These are phyloP conservation scores for Magnusiomyces fungicola DNA, from an alignment of 1,139 yeast genomes.

Conservation along the genomic window DNA sequence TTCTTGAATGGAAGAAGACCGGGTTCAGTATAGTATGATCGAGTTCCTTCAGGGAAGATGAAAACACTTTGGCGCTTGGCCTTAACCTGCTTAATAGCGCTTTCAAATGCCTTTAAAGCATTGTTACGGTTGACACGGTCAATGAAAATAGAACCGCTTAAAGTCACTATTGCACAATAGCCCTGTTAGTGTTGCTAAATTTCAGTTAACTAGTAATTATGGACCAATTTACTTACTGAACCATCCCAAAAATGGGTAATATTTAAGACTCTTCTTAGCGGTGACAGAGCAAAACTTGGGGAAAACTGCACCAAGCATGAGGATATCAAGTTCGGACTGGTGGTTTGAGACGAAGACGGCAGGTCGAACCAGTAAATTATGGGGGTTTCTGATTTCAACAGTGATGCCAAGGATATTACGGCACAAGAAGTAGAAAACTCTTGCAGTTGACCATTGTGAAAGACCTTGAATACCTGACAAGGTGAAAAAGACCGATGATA, in stretches of 20 bases:
- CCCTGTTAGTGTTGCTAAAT: background rate
- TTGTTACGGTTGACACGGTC: constrained; percentile 72
- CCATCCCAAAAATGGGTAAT: constrained; percentile 94
- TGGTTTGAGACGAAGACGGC: constrained; percentile 86
- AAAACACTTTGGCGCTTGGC: constrained; percentile 55
- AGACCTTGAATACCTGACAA: constrained; percentile 67
- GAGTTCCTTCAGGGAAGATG: constrained; percentile 90
- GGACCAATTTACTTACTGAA: constrained; percentile 39
- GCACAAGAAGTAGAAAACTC: constrained; percentile 62
- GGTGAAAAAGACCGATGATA: constrained; percentile 62
- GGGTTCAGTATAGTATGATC: constrained; percentile 66
- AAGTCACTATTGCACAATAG: constrained; percentile 41
- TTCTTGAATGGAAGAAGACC: constrained; percentile 87
- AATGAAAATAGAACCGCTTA: constrained; percentile 85
- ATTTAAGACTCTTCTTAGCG: constrained; percentile 78
- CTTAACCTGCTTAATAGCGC: constrained; percentile 59
- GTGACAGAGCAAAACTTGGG: constrained; percentile 90
- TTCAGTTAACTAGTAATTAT: constrained; percentile 14
- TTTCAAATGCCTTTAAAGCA: constrained; percentile 67
- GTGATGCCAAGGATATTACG: constrained; percentile 59
- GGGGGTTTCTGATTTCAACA: constrained; percentile 58
- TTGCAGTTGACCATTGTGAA: constrained; percentile 86
- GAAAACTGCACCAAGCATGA: constrained; percentile 72
- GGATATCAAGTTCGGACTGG: constrained; percentile 78
- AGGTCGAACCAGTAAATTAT: constrained; percentile 47